Conservation (phyloP, 441 rosid species). For the Monsonia emarginata region DNA sequence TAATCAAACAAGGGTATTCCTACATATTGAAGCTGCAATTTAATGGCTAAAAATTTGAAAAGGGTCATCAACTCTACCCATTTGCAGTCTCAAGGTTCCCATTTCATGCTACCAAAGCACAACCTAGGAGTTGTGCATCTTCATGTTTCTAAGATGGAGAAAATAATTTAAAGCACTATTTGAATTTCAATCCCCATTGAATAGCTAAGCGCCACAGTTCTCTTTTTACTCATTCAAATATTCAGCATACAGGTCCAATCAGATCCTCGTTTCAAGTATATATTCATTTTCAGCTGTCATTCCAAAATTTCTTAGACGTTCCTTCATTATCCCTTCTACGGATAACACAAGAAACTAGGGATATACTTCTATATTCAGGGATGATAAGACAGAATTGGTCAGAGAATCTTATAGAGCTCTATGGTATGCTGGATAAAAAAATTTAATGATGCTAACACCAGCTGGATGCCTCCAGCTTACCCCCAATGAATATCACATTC, state of each 20-base stretch:
- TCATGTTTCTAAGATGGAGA: no score
- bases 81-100: no score
- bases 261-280: neutral
- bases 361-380: neutral
- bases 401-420: slow-evolving; percentile 3
- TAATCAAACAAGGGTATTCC: no score
- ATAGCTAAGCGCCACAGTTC: neutral
- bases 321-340: neutral
- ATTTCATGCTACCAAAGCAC: no score
- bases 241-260: neutral
- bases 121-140: no score
- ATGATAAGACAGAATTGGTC: slow-evolving; percentile 6
- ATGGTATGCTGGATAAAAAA: neutral
- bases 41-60: no score
- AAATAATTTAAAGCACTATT: neutral
- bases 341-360: neutral
- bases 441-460: neutral
- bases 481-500: slow-evolving; percentile 1
- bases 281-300: neutral
- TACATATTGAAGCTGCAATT: no score
- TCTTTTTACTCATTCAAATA: neutral
- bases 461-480: slow-evolving; percentile 1
- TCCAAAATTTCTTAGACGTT: neutral
- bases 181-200: neutral
- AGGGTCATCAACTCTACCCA: no score